These are phyloP conservation scores for Phoma sp. DNA, from an alignment of 2,329 filamentous ascomycete species.

Conservation along the genomic window DNA sequence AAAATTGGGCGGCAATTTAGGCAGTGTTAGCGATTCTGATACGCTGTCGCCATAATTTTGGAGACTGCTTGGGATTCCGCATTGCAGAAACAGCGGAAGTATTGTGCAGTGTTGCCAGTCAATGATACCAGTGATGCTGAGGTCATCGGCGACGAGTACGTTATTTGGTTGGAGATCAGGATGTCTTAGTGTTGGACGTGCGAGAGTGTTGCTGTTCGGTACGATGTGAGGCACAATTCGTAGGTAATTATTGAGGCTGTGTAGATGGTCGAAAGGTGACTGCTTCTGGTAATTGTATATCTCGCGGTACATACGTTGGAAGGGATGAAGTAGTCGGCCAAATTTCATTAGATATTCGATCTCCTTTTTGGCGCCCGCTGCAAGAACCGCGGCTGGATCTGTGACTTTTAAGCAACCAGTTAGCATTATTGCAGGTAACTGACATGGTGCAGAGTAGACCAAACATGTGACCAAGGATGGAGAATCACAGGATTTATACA, in stretches of 20 bases:
- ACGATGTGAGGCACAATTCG: constrained; percentile 32
- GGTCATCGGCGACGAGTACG: constrained; percentile 32
- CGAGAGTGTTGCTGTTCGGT: constrained; percentile 24
- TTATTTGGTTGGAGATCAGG: constrained; percentile 45
- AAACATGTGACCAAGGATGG: neutral
- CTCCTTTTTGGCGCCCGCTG: constrained; percentile 45
- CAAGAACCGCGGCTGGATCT: constrained; percentile 32
- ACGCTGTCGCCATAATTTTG: constrained; percentile 51
- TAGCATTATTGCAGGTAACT: no score
- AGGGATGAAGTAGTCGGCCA: constrained; percentile 40
- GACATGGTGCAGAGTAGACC: no score
- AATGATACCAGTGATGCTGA: constrained; percentile 49
- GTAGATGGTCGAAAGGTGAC: constrained; percentile 34
- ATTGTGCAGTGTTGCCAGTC: constrained; percentile 53
- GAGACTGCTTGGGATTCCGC: constrained; percentile 50
- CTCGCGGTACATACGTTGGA: constrained; percentile 42
- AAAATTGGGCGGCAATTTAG: constrained; percentile 34
- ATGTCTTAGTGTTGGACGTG: constrained; percentile 39
- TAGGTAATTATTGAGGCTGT: constrained; percentile 41
- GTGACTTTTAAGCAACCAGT: constrained; percentile 32
- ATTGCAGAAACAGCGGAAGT: constrained; percentile 49
- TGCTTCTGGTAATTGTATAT: constrained; percentile 42
- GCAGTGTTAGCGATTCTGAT: constrained; percentile 30
- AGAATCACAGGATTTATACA: constrained; percentile 22
- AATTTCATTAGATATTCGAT: constrained; percentile 36